These are phyloP conservation scores for Gamarada debralockiae DNA, from an alignment of 495 filamentous ascomycete species.

Conservation along the genomic window DNA sequence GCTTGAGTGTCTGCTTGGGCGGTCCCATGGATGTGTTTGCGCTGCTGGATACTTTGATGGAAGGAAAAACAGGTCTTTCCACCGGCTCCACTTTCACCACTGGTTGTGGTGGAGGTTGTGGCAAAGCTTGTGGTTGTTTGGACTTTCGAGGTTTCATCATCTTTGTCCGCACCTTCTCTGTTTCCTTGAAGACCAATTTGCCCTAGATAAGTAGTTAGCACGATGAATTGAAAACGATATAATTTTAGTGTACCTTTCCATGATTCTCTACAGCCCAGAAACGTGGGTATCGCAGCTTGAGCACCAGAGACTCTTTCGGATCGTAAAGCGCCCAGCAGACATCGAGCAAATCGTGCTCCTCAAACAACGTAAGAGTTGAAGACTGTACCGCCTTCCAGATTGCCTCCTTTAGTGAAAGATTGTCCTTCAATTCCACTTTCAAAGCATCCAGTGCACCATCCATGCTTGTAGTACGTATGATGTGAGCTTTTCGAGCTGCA, in stretches of 20 bases:
- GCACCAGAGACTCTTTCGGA: slow-evolving; percentile 53
- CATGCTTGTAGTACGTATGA: slow-evolving; percentile 72
- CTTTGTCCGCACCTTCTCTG: slow-evolving; percentile 20
- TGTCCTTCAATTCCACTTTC: slow-evolving; percentile 62
- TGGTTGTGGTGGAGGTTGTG: neutral
- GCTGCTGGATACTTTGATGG: neutral
- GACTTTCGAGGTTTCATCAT: slow-evolving; percentile 18
- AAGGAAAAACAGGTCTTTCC: slow-evolving; percentile 7
- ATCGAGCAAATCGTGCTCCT: slow-evolving; percentile 73
- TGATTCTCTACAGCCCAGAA: slow-evolving; percentile 64
- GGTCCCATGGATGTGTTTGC: neutral
- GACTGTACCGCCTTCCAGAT: slow-evolving; percentile 79
- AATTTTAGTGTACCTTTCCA: slow-evolving; percentile 53
- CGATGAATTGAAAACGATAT: slow-evolving; percentile 14
- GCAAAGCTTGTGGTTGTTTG: slow-evolving; percentile 12
- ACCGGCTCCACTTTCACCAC: neutral
- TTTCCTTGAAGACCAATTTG: slow-evolving; percentile 29
- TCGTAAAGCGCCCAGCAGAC: slow-evolving; percentile 73
- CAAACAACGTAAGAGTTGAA: slow-evolving; percentile 56
- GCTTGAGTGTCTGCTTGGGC: neutral
- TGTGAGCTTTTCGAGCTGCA: slow-evolving; percentile 56
- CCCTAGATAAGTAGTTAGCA: slow-evolving; percentile 22
- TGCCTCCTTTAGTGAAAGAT: slow-evolving; percentile 59
- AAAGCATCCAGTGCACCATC: slow-evolving; percentile 70
- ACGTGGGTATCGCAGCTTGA: slow-evolving; percentile 65